phyloP scores from a whole-genome alignment of 805 yeast species.

The Saccharomycopsis fermentans region DNA sequence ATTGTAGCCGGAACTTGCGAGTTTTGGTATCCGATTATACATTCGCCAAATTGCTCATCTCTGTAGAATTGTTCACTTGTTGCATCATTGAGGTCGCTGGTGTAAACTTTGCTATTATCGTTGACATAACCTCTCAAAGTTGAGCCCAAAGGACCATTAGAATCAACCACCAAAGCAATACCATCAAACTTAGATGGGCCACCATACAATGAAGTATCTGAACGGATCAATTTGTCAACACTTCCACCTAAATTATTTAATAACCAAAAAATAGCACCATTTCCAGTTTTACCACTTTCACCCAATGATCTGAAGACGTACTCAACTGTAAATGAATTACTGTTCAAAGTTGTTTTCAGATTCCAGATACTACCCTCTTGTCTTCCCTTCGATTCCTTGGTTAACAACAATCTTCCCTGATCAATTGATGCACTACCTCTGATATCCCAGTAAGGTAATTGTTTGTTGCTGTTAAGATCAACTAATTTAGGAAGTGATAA shows the following conservation, averaged over 20 bases:
- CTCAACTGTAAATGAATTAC: constrained; percentile 46
- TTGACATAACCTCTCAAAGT: constrained; percentile 49
- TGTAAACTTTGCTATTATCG: constrained; percentile 41
- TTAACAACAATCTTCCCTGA: constrained; percentile 45
- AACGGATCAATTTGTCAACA: constrained; percentile 18
- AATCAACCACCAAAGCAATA: constrained; percentile 48
- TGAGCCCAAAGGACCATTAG: constrained; percentile 35
- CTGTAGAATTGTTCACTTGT: constrained; percentile 23
- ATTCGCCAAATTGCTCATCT: constrained; percentile 38
- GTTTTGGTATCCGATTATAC: constrained; percentile 51
- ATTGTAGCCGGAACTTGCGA: constrained; percentile 61
- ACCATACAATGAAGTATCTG: constrained; percentile 33
- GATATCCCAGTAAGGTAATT: constrained; percentile 30
- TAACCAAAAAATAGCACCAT: constrained; percentile 54
- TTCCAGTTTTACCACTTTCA: constrained; percentile 35
- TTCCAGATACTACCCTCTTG: constrained; percentile 39
- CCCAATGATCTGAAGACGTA: constrained; percentile 55
- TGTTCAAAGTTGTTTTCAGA: constrained; percentile 23
- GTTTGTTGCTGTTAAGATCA: constrained; percentile 7
- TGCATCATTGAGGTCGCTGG: constrained; percentile 22
- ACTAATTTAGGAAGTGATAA: constrained; percentile 17
- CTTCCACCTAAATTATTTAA: constrained; percentile 25
- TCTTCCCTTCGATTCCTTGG: constrained; percentile 29
- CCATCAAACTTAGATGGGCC: constrained; percentile 58
- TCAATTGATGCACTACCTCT: constrained; percentile 32